A percentile compares a stretch with the other conserved stretches of the same genome.
These are phyloP conservation scores for Cucumis hystrix DNA, from an alignment of 306 rosid genomes.

Conservation along the genomic window DNA sequence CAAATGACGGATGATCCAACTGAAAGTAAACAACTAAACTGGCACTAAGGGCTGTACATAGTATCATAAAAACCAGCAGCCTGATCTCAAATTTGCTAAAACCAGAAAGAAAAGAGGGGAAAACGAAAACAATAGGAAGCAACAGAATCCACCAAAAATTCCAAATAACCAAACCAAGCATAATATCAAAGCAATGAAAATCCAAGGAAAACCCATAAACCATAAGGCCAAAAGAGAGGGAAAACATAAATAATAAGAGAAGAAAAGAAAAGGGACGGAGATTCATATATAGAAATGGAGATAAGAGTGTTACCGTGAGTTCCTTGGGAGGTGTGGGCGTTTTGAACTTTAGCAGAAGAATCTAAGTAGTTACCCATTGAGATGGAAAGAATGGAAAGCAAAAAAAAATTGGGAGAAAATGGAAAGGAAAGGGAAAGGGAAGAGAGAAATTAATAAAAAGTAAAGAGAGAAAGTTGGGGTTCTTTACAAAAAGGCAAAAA, in stretches of 20 bases:
- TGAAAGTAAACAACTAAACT: not conserved
- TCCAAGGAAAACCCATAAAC: not conserved
- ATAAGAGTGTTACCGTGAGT: constrained; percentile 44
- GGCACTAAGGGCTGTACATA: constrained; percentile 30
- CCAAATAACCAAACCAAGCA: not conserved
- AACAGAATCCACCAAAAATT: not conserved
- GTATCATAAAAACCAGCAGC: not conserved
- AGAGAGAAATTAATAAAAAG: not conserved
- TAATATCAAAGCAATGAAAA: not conserved
- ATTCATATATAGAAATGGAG: no score
- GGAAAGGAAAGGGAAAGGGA: not conserved
- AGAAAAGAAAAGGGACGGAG: not conserved
- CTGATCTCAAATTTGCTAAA: not conserved
- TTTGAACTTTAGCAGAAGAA: constrained; percentile 74
- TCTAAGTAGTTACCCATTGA: constrained; percentile 74
- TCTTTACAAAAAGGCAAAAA: no score
- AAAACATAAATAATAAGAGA: not conserved
- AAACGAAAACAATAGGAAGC: no score
- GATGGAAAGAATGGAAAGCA: not conserved
- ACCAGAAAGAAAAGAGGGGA: no score
- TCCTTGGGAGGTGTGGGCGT: constrained; percentile 39
- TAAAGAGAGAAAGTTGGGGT: not conserved
- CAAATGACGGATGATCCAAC: not conserved
- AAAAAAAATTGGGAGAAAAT: not conserved
- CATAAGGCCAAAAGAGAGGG: no score